phyloP scores from a whole-genome alignment of 768 basidiomycete species.

The Clathrus columnatus region DNA sequence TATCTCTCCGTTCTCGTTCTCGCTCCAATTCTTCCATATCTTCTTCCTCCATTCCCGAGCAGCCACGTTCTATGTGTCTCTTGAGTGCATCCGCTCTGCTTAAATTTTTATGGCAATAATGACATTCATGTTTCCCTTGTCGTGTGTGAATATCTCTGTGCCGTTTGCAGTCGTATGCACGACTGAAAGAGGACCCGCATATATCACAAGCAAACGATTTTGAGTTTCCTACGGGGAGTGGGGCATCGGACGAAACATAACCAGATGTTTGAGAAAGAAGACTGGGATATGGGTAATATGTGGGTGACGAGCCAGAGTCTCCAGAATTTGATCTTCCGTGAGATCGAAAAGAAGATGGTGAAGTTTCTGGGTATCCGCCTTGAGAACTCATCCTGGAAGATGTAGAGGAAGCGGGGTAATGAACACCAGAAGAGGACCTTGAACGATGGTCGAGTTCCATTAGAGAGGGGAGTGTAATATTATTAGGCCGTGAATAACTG shows the following conservation, averaged over 20 bases:
- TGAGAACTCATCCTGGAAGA: background rate
- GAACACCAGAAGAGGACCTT: background rate
- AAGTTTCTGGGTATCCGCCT: background rate
- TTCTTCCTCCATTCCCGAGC: slow-evolving; percentile 18
- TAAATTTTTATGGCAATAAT: slow-evolving; percentile 68
- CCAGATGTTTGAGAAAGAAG: background rate
- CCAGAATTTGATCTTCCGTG: background rate
- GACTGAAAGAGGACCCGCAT: slow-evolving; percentile 73
- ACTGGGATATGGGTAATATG: slow-evolving; percentile 1
- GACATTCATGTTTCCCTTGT: slow-evolving; percentile 61
- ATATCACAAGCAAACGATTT: slow-evolving; percentile 64
- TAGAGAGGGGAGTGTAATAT: background rate
- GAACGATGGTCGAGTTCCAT: background rate
- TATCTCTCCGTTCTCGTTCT: slow-evolving; percentile 7
- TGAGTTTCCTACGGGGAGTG: background rate
- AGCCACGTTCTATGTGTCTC: slow-evolving; percentile 75
- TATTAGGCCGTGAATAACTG: background rate
- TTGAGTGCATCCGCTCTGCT: slow-evolving; percentile 75
- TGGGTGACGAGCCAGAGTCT: background rate
- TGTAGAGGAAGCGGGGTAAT: background rate
- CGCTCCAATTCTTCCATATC: slow-evolving; percentile 1
- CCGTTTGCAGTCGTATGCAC: slow-evolving; percentile 73
- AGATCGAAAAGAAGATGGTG: slow-evolving; percentile 1
- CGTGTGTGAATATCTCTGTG: slow-evolving; percentile 70
- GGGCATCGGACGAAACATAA: background rate